Evolutionary conservation across 2,329 filamentous ascomycete genomes (phyloP).

Genomic region (Cercospora nicotianae): DNA sequence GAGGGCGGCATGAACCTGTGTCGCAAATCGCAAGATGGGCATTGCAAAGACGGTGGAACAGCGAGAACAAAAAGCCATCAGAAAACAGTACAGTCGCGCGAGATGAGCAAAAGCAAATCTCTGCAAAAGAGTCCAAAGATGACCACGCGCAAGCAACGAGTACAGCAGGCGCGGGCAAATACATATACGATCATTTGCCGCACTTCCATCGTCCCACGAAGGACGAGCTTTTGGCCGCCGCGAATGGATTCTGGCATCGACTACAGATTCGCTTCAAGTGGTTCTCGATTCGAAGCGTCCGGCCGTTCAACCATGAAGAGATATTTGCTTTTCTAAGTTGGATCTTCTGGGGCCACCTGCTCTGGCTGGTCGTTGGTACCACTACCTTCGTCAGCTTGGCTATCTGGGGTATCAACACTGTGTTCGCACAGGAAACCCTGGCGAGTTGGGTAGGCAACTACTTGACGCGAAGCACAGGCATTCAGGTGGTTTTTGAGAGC

Average conservation of each 20-base stretch:
- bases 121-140: slow-evolving; percentile 26
- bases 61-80: slow-evolving; percentile 17
- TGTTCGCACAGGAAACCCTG: slow-evolving; percentile 94
- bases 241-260: slow-evolving; percentile 89
- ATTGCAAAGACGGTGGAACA: slow-evolving; percentile 28
- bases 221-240: slow-evolving; percentile 86
- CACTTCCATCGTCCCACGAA: slow-evolving; percentile 81
- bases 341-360: slow-evolving; percentile 88
- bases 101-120: slow-evolving; percentile 25
- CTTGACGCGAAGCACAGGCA: slow-evolving; percentile 85
- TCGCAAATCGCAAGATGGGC: slow-evolving; percentile 12
- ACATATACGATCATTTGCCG: slow-evolving; percentile 60
- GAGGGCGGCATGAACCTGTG: slow-evolving; percentile 15
- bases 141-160: slow-evolving; percentile 19
- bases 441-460: slow-evolving; percentile 95
- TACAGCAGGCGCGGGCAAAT: slow-evolving; percentile 26
- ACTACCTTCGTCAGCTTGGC: slow-evolving; percentile 94
- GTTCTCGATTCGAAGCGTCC: slow-evolving; percentile 89
- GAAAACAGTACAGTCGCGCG: slow-evolving; percentile 22
- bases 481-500: slow-evolving; percentile 94
- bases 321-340: slow-evolving; percentile 94
- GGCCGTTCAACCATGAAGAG: slow-evolving; percentile 94
- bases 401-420: slow-evolving; percentile 90
- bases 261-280: slow-evolving; percentile 93
- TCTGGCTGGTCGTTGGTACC: slow-evolving; percentile 95